Percentiles rank a stretch among this genome's conserved stretches.
Conservation (phyloP, 306 rosid genomes). For the Prunus dulcis region DNA sequence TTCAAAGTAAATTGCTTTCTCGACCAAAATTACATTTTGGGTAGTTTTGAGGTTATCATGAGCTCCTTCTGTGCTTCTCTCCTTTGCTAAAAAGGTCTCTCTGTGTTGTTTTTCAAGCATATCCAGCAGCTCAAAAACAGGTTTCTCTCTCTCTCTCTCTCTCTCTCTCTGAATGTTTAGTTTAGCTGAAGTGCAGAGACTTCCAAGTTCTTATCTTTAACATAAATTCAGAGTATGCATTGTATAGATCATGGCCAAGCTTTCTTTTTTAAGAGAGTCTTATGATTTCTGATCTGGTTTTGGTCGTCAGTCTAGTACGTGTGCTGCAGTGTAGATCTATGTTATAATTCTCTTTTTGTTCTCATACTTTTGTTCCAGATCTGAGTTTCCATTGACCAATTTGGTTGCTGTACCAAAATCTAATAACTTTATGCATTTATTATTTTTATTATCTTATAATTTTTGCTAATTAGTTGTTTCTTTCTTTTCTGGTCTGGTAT, state of each 20-base stretch:
- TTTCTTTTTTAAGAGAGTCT: constrained; percentile 9
- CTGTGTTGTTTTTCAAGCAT: constrained; percentile 23
- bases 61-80: constrained; percentile 22
- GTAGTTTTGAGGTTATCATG: constrained; percentile 33
- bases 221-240: constrained; percentile 19
- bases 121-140: constrained; percentile 37
- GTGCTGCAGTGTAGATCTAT: constrained; percentile 30
- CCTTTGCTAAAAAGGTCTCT: constrained; percentile 29
- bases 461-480: neutral
- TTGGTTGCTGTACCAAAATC: constrained; percentile 17
- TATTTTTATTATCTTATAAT: neutral
- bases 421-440: neutral
- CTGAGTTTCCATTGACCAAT: constrained; percentile 38
- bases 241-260: constrained; percentile 34
- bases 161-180: constrained; percentile 17
- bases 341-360: constrained; percentile 12
- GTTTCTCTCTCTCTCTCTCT: constrained; percentile 33
- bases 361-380: constrained; percentile 43
- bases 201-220: neutral
- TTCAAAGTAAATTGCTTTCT: constrained; percentile 26
- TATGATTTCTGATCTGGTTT: constrained; percentile 23
- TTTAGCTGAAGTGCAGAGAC: constrained; percentile 19
- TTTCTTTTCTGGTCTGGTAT: neutral
- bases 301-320: constrained; percentile 3
- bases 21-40: constrained; percentile 24